Evolutionary conservation across 768 basidiomycete genomes (phyloP), one percentile per base, ranked within the genome.

Genomic region (Xerocomus brunneocitrinus): DNA sequence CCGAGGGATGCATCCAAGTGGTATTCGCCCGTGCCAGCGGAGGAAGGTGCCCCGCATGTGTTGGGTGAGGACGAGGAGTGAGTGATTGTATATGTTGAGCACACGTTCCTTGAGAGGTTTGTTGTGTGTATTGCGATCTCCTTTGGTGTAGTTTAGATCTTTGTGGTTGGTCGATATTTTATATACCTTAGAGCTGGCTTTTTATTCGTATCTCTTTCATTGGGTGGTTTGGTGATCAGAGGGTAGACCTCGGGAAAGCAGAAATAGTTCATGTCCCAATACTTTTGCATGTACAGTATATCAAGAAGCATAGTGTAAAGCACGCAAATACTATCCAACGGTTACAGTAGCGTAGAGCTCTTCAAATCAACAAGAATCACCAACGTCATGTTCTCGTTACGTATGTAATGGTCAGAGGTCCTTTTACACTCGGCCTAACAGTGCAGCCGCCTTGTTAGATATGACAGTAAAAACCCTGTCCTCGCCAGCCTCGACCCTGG

Each of bases 1-100:
- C 66, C 72, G 44, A 51, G 58, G 13, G 45, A 53, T 36, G 60
- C 71, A 7, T 67, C 77, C 46, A 84, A 84, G 60, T 87, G 85
- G 84, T 88, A 87, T 57, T 72, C 81, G 4, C 79, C 79, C 10
- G 82, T 87, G 24, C 82, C 83, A 32, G 70, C 69, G 36, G 69
- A 66, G 19, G 74, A 69, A 35, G 56, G 59, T 3, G 12, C 58
- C 5, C 62, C 57, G 16, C 81, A 84, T 57, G 74, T 79, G 31
- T 63, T 83, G 40, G 80, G 80, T 35, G 81, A 80, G 24, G 80
- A 79, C 31, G 79, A 83, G 4, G 76, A 74, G 3, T 62, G 50
- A 62, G 39, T 35, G 42, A 27, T 10, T 14, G 16, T 19, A 22
- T 22, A 13, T 25, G 34, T 14, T 24, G 46, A 13, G 43, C 3